Conservation (phyloP, 1,284 basidiomycete species). For the Veloboletus limbatus region DNA sequence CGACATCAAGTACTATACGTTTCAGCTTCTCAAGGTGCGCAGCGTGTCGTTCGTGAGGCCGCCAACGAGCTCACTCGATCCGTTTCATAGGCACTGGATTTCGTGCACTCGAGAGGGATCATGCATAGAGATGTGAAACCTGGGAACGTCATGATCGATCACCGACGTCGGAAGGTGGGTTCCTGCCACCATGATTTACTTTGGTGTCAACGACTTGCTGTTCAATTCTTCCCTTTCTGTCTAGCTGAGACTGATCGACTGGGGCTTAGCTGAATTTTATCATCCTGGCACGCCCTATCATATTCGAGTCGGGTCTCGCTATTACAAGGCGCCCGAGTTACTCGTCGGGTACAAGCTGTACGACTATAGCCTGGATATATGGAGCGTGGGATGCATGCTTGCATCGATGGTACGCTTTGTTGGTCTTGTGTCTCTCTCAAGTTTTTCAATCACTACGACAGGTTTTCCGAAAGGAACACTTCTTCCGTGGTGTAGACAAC, state of each 20-base stretch:
- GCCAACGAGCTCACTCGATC: constrained; percentile 3
- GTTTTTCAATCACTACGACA: constrained; percentile 29
- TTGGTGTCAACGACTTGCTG: neutral
- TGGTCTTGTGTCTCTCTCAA: neutral
- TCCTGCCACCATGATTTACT: neutral
- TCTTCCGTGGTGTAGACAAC: constrained; percentile 89
- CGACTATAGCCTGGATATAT: constrained; percentile 84
- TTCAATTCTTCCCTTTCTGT: constrained; percentile 4
- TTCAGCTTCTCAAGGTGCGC: constrained; percentile 76
- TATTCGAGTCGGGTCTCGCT: constrained; percentile 85
- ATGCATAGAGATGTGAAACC: constrained; percentile 94
- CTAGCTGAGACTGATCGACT: constrained; percentile 83
- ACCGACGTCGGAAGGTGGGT: constrained; percentile 69
- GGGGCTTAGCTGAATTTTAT: constrained; percentile 92
- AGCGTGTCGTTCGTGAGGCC: neutral
- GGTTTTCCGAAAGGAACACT: constrained; percentile 87
- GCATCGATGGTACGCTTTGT: constrained; percentile 74
- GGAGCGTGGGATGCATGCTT: constrained; percentile 89
- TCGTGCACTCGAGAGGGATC: constrained; percentile 85
- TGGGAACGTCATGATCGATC: constrained; percentile 90
- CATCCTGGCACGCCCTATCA: constrained; percentile 86
- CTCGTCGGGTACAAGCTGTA: constrained; percentile 86
- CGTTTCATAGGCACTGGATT: constrained; percentile 68
- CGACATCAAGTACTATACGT: constrained; percentile 84
- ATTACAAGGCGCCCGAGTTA: constrained; percentile 88